A percentile compares a stretch with the other conserved stretches of the same genome.
Evolutionary conservation across 495 filamentous ascomycete genomes (phyloP).

Genomic region (Amphirosellinia nigrospora): DNA sequence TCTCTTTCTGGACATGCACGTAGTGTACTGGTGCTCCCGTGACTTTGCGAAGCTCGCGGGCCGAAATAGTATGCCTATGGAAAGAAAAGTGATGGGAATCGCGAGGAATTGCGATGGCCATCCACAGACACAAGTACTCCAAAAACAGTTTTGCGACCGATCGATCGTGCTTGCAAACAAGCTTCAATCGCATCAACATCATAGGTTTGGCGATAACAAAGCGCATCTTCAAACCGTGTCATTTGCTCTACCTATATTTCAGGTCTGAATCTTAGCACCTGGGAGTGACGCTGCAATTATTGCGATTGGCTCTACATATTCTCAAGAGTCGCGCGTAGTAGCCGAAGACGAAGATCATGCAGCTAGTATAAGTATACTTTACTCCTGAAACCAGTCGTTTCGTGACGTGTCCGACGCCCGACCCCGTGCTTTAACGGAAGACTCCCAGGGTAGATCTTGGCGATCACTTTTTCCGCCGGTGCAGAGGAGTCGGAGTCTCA

Average conservation of each 20-base stretch:
- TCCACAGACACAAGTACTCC: background rate
- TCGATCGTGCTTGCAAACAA: background rate
- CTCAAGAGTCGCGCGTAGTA: background rate
- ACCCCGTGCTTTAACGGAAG: background rate
- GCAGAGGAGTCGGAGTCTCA: background rate
- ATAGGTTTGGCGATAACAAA: background rate
- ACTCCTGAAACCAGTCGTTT: slow-evolving; percentile 17
- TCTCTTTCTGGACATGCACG: background rate
- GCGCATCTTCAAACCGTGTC: background rate
- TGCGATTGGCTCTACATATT: slow-evolving; percentile 3
- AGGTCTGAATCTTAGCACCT: no score
- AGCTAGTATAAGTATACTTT: background rate
- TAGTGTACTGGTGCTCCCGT: background rate
- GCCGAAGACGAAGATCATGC: background rate
- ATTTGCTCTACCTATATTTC: background rate
- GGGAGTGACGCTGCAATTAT: no score
- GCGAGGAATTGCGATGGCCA: no score
- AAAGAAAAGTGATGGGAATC: background rate
- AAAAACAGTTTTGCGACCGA: background rate
- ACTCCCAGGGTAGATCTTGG: slow-evolving; percentile 16
- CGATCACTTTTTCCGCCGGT: background rate
- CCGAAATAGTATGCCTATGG: background rate
- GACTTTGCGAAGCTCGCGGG: background rate
- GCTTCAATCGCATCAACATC: background rate
- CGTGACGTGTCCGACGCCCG: background rate